Evolutionary conservation across 495 filamentous ascomycete genomes (phyloP).

Genomic region (Clohesyomyces aquaticus): DNA sequence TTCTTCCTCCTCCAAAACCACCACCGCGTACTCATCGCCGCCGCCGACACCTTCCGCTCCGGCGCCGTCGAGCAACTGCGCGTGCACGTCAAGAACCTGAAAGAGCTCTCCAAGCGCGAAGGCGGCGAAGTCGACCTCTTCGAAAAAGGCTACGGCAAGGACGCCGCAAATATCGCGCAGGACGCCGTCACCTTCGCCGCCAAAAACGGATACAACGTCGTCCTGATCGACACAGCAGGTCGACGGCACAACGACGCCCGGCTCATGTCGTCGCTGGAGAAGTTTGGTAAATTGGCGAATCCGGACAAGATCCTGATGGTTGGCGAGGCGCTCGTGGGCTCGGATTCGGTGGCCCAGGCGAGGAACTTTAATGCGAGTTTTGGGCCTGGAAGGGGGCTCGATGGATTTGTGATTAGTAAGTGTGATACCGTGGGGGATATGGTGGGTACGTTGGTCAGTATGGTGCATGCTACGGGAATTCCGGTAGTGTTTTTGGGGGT

Average conservation of each 20-base stretch:
- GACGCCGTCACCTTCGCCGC: constrained; percentile 84
- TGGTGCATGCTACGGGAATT: constrained; percentile 96
- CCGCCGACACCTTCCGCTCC: constrained; percentile 96
- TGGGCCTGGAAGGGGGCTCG: constrained; percentile 74
- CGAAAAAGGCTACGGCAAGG: constrained; percentile 96
- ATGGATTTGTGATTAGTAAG: constrained; percentile 98
- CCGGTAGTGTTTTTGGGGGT: constrained; percentile 93
- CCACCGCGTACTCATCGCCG: constrained; percentile 91
- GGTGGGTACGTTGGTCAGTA: constrained; percentile 94
- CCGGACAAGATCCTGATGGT: constrained; percentile 99
- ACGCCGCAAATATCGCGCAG: constrained; percentile 91
- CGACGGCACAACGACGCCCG: constrained; percentile 93
- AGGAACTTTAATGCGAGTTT: constrained; percentile 94
- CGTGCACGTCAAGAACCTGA: constrained; percentile 88
- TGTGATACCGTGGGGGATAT: constrained; percentile 99
- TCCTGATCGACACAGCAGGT: constrained; percentile 94
- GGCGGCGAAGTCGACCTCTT: constrained; percentile 85
- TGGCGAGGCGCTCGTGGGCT: constrained; percentile 93
- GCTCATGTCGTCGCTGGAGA: constrained; percentile 92
- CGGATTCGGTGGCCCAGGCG: constrained; percentile 91
- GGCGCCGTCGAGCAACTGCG: constrained; percentile 96
- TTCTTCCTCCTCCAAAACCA: constrained; percentile 97
- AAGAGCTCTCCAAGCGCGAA: constrained; percentile 80
- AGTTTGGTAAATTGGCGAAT: constrained; percentile 92
- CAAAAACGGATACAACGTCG: constrained; percentile 80